Conservation (phyloP, 345 rosid species). For the Salix dunnii region DNA sequence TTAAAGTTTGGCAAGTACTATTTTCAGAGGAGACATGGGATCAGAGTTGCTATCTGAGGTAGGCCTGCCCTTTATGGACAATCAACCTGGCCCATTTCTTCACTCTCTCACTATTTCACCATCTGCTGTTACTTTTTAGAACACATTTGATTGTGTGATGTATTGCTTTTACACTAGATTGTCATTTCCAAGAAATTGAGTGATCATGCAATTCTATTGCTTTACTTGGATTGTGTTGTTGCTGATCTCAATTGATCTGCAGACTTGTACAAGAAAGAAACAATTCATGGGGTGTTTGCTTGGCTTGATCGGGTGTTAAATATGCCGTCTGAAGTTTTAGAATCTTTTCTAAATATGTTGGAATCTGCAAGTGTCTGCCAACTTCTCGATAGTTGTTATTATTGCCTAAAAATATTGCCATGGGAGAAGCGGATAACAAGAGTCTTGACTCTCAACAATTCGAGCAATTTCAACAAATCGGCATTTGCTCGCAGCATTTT, state of each 20-base stretch:
- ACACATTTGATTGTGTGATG: too few species aligned
- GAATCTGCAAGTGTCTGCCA: conserved; percentile 56
- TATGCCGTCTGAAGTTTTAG: conserved; percentile 22
- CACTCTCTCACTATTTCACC: conserved; percentile 38
- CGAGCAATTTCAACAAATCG: background rate
- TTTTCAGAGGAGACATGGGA: too few species aligned
- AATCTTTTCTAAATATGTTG: conserved; percentile 39
- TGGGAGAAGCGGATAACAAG: conserved; percentile 37
- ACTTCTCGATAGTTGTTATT: conserved; percentile 33
- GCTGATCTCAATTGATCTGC: too few species aligned
- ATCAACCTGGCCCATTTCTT: conserved; percentile 29
- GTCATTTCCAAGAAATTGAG: too few species aligned
- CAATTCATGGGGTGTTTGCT: conserved; percentile 53
- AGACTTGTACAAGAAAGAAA: conserved; percentile 58
- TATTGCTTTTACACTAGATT: too few species aligned
- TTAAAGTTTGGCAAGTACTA: conserved; percentile 31
- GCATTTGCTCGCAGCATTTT: conserved; percentile 12
- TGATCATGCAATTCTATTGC: too few species aligned
- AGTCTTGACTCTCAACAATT: conserved; percentile 19
- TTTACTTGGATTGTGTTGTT: too few species aligned
- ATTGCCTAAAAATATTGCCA: conserved; percentile 27
- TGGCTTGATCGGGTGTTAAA: conserved; percentile 55
- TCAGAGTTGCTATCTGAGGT: too few species aligned
- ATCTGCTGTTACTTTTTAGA: too few species aligned
- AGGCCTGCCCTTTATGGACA: conserved; percentile 50